Percentiles rank a stretch among this genome's conserved stretches.
Evolutionary conservation across 352 stramenopile species (phyloP).

Genomic region (Phytophthora sp.): DNA sequence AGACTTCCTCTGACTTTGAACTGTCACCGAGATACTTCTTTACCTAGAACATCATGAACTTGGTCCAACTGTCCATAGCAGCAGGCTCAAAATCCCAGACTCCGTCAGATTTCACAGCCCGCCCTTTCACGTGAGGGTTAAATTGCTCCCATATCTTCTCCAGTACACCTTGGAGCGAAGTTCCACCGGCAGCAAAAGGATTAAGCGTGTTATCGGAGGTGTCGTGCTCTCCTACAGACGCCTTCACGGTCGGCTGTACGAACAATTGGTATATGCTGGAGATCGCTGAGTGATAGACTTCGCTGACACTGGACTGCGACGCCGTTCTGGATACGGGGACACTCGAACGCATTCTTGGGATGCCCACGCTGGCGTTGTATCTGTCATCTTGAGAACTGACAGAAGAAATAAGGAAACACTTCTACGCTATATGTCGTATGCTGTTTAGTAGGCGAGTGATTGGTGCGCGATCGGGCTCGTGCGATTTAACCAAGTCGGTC

Average conservation of each 20-base stretch:
- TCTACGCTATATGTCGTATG: neutral
- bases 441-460: constrained; percentile 3
- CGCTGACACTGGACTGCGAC: neutral
- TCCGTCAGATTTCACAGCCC: neutral
- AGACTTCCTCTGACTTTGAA: constrained; percentile 7
- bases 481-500: neutral
- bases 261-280: neutral
- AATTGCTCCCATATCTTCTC: neutral
- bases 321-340: neutral
- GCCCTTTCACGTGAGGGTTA: constrained; percentile 7
- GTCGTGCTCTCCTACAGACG: neutral
- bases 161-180: neutral
- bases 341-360: neutral
- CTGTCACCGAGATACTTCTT: constrained; percentile 7
- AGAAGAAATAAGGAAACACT: constrained; percentile 10
- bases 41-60: constrained; percentile 14
- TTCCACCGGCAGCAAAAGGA: neutral
- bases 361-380: neutral
- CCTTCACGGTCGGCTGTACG: neutral
- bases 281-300: neutral
- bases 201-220: neutral
- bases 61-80: constrained; percentile 1
- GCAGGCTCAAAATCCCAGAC: constrained; percentile 3
- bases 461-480: no score
- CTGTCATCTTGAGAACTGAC: constrained; percentile 10